Percentiles rank a stretch among this genome's conserved stretches.
These are phyloP conservation scores for Ceratocystis cacaofunesta DNA, from an alignment of 2,329 filamentous ascomycete species.

Conservation along the genomic window DNA sequence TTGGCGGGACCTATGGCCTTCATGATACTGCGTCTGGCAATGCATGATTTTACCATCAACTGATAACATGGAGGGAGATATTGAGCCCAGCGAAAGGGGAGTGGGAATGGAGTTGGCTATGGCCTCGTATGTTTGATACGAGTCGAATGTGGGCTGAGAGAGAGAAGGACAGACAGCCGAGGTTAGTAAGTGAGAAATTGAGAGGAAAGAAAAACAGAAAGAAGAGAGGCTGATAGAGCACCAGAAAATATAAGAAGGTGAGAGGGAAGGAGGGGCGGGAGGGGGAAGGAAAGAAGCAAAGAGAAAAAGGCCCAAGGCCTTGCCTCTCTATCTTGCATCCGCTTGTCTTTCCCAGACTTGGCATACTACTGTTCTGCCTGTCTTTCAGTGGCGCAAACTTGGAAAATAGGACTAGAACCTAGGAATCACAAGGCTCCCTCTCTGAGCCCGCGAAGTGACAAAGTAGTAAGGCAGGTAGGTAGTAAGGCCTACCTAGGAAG, in stretches of 20 bases:
- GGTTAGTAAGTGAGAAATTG: background rate
- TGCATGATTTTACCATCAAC: conserved; percentile 19
- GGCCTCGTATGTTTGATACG: conserved; percentile 22
- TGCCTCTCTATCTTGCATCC: background rate
- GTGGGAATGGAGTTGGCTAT: conserved; percentile 28
- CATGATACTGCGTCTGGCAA: conserved; percentile 8
- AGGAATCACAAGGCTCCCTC: background rate
- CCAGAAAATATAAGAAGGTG: background rate
- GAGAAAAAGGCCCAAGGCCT: background rate
- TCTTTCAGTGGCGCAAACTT: background rate
- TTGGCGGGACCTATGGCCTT: conserved; percentile 22
- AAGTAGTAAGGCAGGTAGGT: background rate
- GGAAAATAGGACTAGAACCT: background rate
- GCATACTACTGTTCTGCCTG: background rate
- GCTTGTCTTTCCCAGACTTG: background rate
- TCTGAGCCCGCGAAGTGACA: background rate
- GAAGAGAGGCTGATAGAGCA: background rate
- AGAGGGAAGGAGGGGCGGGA: background rate
- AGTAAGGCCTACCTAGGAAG: background rate
- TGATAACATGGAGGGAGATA: conserved; percentile 31
- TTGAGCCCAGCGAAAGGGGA: conserved; percentile 28
- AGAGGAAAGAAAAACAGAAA: background rate
- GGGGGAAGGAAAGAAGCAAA: background rate
- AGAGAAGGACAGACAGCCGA: conserved; percentile 16
- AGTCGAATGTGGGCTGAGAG: conserved; percentile 28